Percentiles rank a stretch among this genome's conserved stretches.
These are phyloP conservation scores for Dioscorea cayenensis DNA, from an alignment of 116 monocot species.

Conservation along the genomic window DNA sequence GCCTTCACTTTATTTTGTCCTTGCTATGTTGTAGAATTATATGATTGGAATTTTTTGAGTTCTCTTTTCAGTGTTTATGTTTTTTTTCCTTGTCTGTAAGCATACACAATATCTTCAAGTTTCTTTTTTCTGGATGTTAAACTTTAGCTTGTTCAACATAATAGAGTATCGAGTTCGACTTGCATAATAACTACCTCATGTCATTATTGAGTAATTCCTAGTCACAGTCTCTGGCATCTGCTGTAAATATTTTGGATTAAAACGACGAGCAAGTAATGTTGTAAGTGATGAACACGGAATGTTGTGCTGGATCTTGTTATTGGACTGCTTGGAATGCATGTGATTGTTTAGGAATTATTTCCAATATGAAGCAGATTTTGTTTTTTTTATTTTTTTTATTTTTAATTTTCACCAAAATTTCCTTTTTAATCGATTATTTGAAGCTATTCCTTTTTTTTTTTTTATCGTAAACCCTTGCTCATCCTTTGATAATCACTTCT, in stretches of 20 bases:
- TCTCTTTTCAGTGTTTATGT: no score
- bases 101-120: no score
- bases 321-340: neutral
- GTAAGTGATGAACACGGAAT: neutral
- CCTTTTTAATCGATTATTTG: neutral
- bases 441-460: neutral
- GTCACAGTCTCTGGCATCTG: neutral
- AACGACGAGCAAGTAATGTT: neutral
- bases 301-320: neutral
- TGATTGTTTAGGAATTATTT: neutral
- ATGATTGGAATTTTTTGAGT: no score
- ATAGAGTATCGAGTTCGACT: neutral
- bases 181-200: neutral
- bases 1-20: no score
- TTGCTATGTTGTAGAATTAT: no score
- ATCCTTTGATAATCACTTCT: conserved; percentile 1
- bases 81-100: no score
- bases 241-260: neutral
- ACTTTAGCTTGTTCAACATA: neutral
- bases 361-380: neutral
- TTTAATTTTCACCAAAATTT: neutral
- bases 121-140: neutral
- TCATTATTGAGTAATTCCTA: neutral
- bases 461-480: neutral
- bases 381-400: no score